phyloP scores from a whole-genome alignment of 805 yeast species.

The Pichia cephalocereana region DNA sequence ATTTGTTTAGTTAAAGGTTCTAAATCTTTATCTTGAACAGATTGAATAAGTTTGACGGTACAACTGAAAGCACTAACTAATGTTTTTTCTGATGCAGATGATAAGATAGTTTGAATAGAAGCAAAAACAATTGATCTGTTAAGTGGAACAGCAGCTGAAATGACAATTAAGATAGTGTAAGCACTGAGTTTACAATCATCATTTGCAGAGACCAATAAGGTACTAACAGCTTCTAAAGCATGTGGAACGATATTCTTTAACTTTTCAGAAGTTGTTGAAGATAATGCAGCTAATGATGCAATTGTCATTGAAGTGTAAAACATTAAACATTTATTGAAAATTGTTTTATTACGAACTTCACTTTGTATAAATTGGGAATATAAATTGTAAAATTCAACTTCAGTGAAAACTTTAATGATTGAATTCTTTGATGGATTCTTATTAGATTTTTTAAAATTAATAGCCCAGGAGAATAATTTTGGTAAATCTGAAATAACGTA shows the following conservation, averaged over 20 bases:
- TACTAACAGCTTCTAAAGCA: constrained; percentile 49
- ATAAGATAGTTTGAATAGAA: constrained; percentile 48
- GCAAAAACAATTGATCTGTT: constrained; percentile 48
- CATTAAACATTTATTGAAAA: constrained; percentile 62
- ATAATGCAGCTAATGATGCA: constrained; percentile 56
- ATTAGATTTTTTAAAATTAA: constrained; percentile 48
- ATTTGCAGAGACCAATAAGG: constrained; percentile 36
- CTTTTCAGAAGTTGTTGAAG: constrained; percentile 30
- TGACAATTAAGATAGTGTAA: constrained; percentile 71
- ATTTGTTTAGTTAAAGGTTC: constrained; percentile 20
- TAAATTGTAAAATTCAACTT: constrained; percentile 55
- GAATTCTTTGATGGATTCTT: constrained; percentile 60
- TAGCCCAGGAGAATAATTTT: constrained; percentile 65
- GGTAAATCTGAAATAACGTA: constrained; percentile 69
- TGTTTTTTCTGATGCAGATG: constrained; percentile 12
- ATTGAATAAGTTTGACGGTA: constrained; percentile 40
- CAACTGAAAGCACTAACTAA: constrained; percentile 32
- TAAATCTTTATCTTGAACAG: constrained; percentile 27
- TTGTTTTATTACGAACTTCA: constrained; percentile 42
- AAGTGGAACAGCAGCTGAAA: constrained; percentile 65
- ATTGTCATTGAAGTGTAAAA: constrained; percentile 71
- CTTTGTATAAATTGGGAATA: constrained; percentile 48
- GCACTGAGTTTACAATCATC: constrained; percentile 73
- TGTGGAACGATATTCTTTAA: constrained; percentile 46
- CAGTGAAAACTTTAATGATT: constrained; percentile 65